These are phyloP conservation scores for Zygosaccharomyces pseudorouxii DNA, from an alignment of 805 yeast species.

Conservation along the genomic window DNA sequence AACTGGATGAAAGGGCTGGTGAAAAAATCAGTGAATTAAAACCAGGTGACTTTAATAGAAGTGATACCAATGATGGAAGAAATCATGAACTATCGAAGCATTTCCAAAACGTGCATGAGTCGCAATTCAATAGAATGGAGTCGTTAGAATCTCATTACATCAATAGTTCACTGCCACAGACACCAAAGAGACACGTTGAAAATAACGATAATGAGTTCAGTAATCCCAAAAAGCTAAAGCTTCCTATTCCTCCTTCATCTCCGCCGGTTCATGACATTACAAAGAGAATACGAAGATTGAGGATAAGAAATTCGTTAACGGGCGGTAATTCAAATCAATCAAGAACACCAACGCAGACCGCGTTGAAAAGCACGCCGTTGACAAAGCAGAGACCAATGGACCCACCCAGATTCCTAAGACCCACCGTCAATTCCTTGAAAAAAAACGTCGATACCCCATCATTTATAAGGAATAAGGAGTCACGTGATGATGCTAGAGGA, in stretches of 20 bases:
- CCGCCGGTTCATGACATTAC: constrained; percentile 28
- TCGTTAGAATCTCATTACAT: constrained; percentile 35
- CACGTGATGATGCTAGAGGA: neutral
- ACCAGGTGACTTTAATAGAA: constrained; percentile 6
- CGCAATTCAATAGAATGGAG: constrained; percentile 33
- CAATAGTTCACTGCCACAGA: constrained; percentile 1
- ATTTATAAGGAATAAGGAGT: neutral
- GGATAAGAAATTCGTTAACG: constrained; percentile 18
- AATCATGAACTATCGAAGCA: neutral
- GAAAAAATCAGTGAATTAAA: constrained; percentile 17
- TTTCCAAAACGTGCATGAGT: constrained; percentile 22
- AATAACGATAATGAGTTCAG: constrained; percentile 1
- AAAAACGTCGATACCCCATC: constrained; percentile 6
- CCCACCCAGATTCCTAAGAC: constrained; percentile 25
- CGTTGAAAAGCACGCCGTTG: constrained; percentile 19
- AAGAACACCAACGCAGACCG: constrained; percentile 5
- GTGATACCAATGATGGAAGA: neutral
- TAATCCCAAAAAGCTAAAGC: constrained; percentile 6
- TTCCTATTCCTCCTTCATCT: neutral
- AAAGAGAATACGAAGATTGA: constrained; percentile 25
- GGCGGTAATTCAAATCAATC: constrained; percentile 7
- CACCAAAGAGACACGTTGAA: constrained; percentile 13
- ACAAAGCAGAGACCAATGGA: constrained; percentile 19
- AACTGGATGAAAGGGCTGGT: constrained; percentile 35
- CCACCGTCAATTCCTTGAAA: constrained; percentile 26